Evolutionary conservation across 2,329 filamentous ascomycete species (phyloP).

Genomic region (Fusarium aywerte): DNA sequence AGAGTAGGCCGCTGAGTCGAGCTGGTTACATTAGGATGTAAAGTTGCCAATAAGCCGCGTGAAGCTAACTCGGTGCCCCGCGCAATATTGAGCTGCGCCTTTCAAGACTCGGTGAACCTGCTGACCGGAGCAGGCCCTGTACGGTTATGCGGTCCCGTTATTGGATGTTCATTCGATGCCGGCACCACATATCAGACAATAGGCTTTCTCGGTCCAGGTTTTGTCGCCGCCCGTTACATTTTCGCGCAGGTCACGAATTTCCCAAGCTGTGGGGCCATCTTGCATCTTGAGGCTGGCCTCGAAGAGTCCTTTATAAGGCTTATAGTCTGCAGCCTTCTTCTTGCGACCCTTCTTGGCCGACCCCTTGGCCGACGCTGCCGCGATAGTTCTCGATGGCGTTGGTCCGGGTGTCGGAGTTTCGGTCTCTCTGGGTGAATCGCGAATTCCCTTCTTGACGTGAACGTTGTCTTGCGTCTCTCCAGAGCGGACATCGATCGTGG

Average conservation of each 20-base stretch:
- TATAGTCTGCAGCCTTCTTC: slow-evolving; percentile 53
- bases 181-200: slow-evolving; percentile 63
- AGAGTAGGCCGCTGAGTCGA: slow-evolving; percentile 2
- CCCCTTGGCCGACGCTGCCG: slow-evolving; percentile 42
- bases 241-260: slow-evolving; percentile 63
- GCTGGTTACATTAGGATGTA: slow-evolving; percentile 2
- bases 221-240: slow-evolving; percentile 61
- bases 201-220: slow-evolving; percentile 62
- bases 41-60: slow-evolving; percentile 1
- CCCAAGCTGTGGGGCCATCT: slow-evolving; percentile 59
- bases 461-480: slow-evolving; percentile 56
- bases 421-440: slow-evolving; percentile 47
- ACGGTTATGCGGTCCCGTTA: background rate
- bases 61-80: background rate
- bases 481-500: slow-evolving; percentile 64
- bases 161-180: slow-evolving; percentile 55
- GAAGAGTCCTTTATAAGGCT: slow-evolving; percentile 64
- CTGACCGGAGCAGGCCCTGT: slow-evolving; percentile 17
- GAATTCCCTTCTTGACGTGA: slow-evolving; percentile 52
- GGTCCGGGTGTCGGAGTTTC: slow-evolving; percentile 49
- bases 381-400: slow-evolving; percentile 40
- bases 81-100: slow-evolving; percentile 12
- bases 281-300: slow-evolving; percentile 61
- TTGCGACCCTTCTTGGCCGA: slow-evolving; percentile 53
- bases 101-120: slow-evolving; percentile 17